Percentiles rank a stretch among this genome's conserved stretches.
These are phyloP conservation scores for Boletus barrowsii DNA, from an alignment of 768 basidiomycete species.

Conservation along the genomic window DNA sequence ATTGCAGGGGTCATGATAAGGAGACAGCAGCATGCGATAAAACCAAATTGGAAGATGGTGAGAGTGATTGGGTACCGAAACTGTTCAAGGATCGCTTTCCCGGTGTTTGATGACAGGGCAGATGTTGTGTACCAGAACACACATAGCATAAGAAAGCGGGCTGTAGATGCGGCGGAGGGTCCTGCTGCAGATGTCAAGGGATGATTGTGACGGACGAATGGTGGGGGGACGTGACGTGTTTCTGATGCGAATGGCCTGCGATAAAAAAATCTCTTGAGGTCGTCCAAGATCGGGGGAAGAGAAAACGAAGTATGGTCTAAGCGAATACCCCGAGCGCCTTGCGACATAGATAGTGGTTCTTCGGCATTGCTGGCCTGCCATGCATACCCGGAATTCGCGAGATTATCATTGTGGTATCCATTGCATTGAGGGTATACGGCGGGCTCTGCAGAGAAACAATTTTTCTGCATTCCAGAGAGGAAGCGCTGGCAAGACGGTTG, in stretches of 20 bases:
- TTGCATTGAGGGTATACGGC: conserved; percentile 17
- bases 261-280: conserved; percentile 16
- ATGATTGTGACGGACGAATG: conserved; percentile 26
- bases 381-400: conserved; percentile 9
- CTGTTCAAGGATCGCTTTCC: conserved; percentile 89
- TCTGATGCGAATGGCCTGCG: conserved; percentile 14
- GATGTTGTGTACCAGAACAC: conserved; percentile 91
- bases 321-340: conserved; percentile 4
- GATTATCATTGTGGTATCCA: conserved; percentile 17
- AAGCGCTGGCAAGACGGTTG: neutral
- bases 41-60: conserved; percentile 96
- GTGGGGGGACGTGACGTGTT: conserved; percentile 17
- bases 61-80: conserved; percentile 96
- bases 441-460: conserved; percentile 2
- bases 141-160: conserved; percentile 77
- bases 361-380: conserved; percentile 26
- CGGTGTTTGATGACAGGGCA: conserved; percentile 93
- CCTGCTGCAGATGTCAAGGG: conserved; percentile 15
- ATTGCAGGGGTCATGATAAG: conserved; percentile 76
- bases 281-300: conserved; percentile 9
- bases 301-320: conserved; percentile 6
- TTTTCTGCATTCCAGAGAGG: conserved; percentile 24
- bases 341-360: conserved; percentile 7
- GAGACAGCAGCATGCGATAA: conserved; percentile 84
- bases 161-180: conserved; percentile 27